phyloP scores from a whole-genome alignment of 2,329 filamentous ascomycete genomes.

The Sporothrix euskadiensis region DNA sequence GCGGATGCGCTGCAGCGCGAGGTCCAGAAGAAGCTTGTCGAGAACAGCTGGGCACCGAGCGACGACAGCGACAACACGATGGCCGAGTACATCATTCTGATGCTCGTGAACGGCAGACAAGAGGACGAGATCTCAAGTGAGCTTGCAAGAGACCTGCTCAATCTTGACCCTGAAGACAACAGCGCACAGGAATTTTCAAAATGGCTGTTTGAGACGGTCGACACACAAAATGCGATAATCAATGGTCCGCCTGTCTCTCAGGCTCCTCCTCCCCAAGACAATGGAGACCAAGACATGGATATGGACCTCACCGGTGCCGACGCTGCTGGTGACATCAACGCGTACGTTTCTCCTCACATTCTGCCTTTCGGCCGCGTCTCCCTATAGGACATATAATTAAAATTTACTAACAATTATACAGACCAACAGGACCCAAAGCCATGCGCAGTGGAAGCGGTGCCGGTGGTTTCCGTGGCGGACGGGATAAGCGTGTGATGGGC shows the following conservation, averaged over 20 bases:
- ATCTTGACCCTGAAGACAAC: slow-evolving; percentile 77
- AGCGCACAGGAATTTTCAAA: slow-evolving; percentile 79
- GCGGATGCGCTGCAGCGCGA: slow-evolving; percentile 78
- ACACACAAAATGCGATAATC: slow-evolving; percentile 62
- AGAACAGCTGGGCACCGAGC: slow-evolving; percentile 87
- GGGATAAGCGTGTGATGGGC: slow-evolving; percentile 80
- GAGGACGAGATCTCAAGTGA: slow-evolving; percentile 87
- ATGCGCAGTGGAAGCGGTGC: slow-evolving; percentile 80
- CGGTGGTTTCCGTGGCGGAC: slow-evolving; percentile 51
- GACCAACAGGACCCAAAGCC: slow-evolving; percentile 90
- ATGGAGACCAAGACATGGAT: slow-evolving; percentile 63
- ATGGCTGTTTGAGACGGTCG: slow-evolving; percentile 92
- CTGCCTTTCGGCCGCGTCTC: neutral
- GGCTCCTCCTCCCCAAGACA: slow-evolving; percentile 32
- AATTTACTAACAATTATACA: slow-evolving; percentile 42
- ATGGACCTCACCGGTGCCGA: slow-evolving; percentile 61
- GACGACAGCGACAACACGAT: slow-evolving; percentile 77
- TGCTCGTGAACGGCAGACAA: slow-evolving; percentile 94
- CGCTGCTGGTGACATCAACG: slow-evolving; percentile 53
- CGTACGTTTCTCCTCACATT: slow-evolving; percentile 48
- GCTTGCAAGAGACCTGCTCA: slow-evolving; percentile 82
- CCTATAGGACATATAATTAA: neutral
- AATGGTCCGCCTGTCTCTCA: slow-evolving; percentile 46
- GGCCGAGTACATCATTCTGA: slow-evolving; percentile 94
- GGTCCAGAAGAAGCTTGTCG: slow-evolving; percentile 87